Evolutionary conservation across 441 rosid genomes (phyloP), one percentile per base, ranked within the genome.

Genomic region (Gossypium schwendimanii): DNA sequence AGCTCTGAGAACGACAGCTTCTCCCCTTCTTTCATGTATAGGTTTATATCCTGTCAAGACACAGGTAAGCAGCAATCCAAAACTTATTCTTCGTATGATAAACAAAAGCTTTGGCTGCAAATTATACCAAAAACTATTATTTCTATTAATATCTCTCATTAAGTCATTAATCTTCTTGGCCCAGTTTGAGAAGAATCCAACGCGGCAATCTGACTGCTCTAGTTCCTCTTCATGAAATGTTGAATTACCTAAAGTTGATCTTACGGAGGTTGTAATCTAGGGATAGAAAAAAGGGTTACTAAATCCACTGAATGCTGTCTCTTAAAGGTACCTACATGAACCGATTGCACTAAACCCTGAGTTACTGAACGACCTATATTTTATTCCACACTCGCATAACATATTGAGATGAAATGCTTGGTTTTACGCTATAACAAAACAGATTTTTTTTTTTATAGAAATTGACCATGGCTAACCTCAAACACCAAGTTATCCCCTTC

Each of bases 21-120:
- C 86, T 95, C 99, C 11, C 92, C 97, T 26, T 90, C 81, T 76
- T 78, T 84, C 94, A 90, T 91, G 85, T 93, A 95, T 52, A 89
- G 91, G 74, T 81, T 63, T 62, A 91, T 79, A 83, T 91, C 96
- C 99, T 95, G 83, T 60, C 64, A 74, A 18, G 36, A 62, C 50
- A 66, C 31, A 75, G 41, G 24, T 28, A 53, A 31, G 55, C 24
- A 55, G 54, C 15, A n/a, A 23, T 67, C 52, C 44, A 17, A 70
- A 57, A 47, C 3, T 2, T 23, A 47, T 66, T 14, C 70, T 45
- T 65, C 70, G 3, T 23, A 12, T 4, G 36, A 65, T 14, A 23
- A 65, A 33, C 3, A 66, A 12, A 66, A 14, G 9, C 36, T 33
- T 15, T 8, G 20, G 24, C 28, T 60, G 1, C 18, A 28, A 60